These are phyloP conservation scores for Xylaria sp. DNA, from an alignment of 2,329 filamentous ascomycete genomes.

Conservation along the genomic window DNA sequence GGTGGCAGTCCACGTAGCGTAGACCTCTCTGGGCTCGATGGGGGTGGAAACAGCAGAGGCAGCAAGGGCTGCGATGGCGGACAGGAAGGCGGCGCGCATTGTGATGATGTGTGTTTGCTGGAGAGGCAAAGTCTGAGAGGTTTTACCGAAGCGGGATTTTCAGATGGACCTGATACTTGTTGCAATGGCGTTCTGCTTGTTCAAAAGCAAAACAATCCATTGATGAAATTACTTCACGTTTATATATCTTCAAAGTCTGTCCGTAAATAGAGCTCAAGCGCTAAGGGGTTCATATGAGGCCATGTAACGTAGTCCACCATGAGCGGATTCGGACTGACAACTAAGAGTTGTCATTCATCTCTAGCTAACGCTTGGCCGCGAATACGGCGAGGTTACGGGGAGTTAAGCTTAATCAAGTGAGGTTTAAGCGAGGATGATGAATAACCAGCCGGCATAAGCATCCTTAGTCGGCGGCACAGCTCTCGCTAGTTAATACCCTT, in stretches of 20 bases:
- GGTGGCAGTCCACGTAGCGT: constrained; percentile 15
- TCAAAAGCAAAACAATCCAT: not conserved
- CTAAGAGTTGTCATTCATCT: no score
- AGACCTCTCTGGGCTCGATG: not conserved
- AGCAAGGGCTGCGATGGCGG: constrained; percentile 13
- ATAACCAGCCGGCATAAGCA: not conserved
- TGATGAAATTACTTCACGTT: not conserved
- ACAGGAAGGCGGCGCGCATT: constrained; percentile 16
- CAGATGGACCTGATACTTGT: not conserved
- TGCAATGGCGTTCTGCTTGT: not conserved
- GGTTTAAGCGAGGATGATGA: not conserved
- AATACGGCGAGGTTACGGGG: not conserved
- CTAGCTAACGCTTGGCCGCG: not conserved
- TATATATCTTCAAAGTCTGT: constrained; percentile 2
- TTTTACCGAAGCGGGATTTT: not conserved
- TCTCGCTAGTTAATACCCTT: not conserved
- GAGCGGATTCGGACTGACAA: not conserved
- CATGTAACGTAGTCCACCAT: not conserved
- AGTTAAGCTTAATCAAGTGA: not conserved
- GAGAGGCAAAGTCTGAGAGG: not conserved
- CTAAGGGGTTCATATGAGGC: not conserved
- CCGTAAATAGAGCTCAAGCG: not conserved
- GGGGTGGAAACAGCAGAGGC: constrained; percentile 14
- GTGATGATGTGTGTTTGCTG: constrained; percentile 2
- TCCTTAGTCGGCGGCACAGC: constrained; percentile 2